Base-by-base conservation (phyloP, 768 basidiomycete genomes). In the Russula lepida region DNA sequence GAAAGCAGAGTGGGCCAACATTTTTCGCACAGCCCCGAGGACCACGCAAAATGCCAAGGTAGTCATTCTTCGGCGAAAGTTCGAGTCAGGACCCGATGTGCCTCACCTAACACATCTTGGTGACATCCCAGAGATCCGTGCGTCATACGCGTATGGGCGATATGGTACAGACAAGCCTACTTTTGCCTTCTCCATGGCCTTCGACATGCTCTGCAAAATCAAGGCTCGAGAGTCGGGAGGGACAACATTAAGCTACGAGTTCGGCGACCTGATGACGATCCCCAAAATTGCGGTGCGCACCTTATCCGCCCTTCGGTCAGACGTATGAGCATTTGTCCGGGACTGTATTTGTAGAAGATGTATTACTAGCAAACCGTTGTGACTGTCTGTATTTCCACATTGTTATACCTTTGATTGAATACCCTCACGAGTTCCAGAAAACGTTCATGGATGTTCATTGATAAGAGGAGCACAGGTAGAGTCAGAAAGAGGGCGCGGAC, bases 211-310 rank as follows among this genome's bases (percentile, higher is more conserved):
- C 15, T 66, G 64, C 46, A 15, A 11, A 12, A 59, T 66, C 46
- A 66, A 66, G 54, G 64, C 63, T n/a, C 49, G 39, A 46, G 63
- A 51, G 30, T 27, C 17, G 28, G 46, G 53, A 62, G 59, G 1
- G 23, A 25, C 9, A 3, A 49, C 13, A 15, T 23, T 68, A 21
- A 67, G 66, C 30, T 27, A 23, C 23, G 48, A 55, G 28, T 33
- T 66, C 8, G 54, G 47, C n/a, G 47, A 52, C 74, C 75, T 41
- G 48, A 78, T 23, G 74, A 78, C 7, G 71, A 78, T 51, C 66
- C 85, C 5, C 53, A 63, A 47, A 52, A 2, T 3, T n/a, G 25
- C 62, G 12, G 52, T 49, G 52, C 62, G 63, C 59, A 44, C 59
- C n/a, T 27, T 64, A 28, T 58, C 56, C 2, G 52, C 52, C 11